These are phyloP conservation scores for Cladosporium sphaerospermum DNA, from an alignment of 2,329 filamentous ascomycete species.

Conservation along the genomic window DNA sequence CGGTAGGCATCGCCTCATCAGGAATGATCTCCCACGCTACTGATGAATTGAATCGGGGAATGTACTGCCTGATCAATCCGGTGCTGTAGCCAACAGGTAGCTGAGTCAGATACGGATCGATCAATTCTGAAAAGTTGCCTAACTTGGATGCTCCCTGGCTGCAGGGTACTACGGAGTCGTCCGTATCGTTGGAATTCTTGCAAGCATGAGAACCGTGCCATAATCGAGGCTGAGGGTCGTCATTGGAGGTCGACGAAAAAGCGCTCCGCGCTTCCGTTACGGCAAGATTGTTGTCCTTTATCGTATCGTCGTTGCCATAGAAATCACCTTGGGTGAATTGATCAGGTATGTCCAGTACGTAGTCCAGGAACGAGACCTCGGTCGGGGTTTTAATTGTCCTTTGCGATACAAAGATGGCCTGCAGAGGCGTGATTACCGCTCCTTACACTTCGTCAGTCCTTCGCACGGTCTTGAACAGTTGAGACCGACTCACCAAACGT, in stretches of 20 bases:
- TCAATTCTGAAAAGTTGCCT: background rate
- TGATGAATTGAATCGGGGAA: background rate
- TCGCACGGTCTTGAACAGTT: background rate
- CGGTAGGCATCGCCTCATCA: constrained; percentile 10
- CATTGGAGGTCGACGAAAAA: background rate
- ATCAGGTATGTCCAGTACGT: background rate
- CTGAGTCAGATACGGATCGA: background rate
- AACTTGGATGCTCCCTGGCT: background rate
- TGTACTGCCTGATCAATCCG: background rate
- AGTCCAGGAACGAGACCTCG: too few relatives aligned
- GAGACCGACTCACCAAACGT: background rate
- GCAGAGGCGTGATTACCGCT: background rate
- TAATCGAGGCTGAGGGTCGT: background rate
- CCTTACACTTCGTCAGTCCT: background rate
- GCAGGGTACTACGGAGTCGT: background rate
- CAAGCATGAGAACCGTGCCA: background rate
- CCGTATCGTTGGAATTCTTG: background rate
- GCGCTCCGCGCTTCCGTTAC: background rate
- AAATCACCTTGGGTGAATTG: background rate
- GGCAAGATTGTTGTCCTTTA: background rate
- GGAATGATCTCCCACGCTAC: background rate
- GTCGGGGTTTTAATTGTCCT: background rate
- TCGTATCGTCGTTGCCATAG: too few relatives aligned
- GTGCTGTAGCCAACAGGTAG: background rate
- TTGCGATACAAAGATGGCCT: background rate